Evolutionary conservation across 202 grass and related monocot genomes (phyloP).

Genomic region (Saccharum hybrid): DNA sequence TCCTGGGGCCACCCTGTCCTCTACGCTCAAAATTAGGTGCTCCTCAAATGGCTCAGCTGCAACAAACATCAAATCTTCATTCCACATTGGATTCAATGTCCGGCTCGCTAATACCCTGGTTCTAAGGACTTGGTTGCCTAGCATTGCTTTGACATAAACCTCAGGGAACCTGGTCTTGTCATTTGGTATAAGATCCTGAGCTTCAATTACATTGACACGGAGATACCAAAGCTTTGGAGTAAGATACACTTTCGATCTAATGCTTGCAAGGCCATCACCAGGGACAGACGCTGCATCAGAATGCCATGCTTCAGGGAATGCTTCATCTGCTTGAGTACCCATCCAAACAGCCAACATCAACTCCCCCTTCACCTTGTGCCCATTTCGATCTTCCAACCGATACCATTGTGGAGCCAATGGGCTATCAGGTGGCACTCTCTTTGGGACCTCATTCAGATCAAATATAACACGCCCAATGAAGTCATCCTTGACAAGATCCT

Average conservation of each 20-base stretch:
- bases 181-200: slow-evolving; percentile 15
- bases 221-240: slow-evolving; percentile 15
- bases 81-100: slow-evolving; percentile 4
- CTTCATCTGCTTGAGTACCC: slow-evolving; percentile 83
- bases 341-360: slow-evolving; percentile 85
- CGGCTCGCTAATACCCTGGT: not conserved
- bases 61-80: slow-evolving; percentile 59
- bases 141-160: slow-evolving; percentile 13
- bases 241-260: not conserved
- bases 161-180: not conserved
- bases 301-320: slow-evolving; percentile 35
- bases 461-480: slow-evolving; percentile 52
- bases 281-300: not conserved
- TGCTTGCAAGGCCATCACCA: not conserved
- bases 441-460: slow-evolving; percentile 62
- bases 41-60: slow-evolving; percentile 75
- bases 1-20: slow-evolving; percentile 64
- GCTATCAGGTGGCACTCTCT: slow-evolving; percentile 63
- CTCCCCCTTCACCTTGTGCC: slow-evolving; percentile 68
- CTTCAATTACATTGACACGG: slow-evolving; percentile 1
- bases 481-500: slow-evolving; percentile 64
- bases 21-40: slow-evolving; percentile 61
- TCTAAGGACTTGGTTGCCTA: not conserved
- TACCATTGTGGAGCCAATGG: slow-evolving; percentile 73
- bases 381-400: slow-evolving; percentile 56